Evolutionary conservation across 768 basidiomycete genomes (phyloP).

Genomic region (Tricholoma terreum): DNA sequence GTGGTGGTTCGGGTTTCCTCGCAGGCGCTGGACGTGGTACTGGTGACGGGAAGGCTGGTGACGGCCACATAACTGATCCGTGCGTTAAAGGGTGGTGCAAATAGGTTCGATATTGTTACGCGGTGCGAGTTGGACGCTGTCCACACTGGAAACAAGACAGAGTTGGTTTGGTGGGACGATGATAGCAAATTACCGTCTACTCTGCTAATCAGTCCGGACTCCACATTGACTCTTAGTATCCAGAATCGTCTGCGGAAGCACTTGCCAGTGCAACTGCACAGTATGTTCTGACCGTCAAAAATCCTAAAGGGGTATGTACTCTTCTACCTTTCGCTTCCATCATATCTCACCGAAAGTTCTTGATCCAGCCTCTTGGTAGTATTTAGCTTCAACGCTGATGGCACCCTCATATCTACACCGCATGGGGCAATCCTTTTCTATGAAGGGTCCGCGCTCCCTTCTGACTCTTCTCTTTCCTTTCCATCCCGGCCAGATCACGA

Average conservation of each 20-base stretch:
- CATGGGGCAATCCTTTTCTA: conserved; percentile 34
- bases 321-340: not conserved
- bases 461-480: conserved; percentile 33
- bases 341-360: not conserved
- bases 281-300: conserved; percentile 33
- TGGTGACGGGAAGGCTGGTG: conserved; percentile 37
- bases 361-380: conserved; percentile 26
- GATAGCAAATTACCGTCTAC: conserved; percentile 21
- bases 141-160: conserved; percentile 36
- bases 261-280: conserved; percentile 34
- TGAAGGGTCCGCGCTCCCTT: conserved; percentile 32
- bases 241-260: conserved; percentile 36
- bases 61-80: conserved; percentile 43
- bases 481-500: conserved; percentile 29
- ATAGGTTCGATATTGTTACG: conserved; percentile 46
- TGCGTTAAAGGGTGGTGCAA: conserved; percentile 45
- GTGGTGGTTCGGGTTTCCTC: conserved; percentile 41
- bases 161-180: conserved; percentile 38
- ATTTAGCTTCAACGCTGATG: conserved; percentile 20
- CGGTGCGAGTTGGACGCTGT: conserved; percentile 38
- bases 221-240: conserved; percentile 31
- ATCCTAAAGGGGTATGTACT: conserved; percentile 35
- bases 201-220: not conserved
- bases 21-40: conserved; percentile 41
- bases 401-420: conserved; percentile 17